These are phyloP conservation scores for Escallonia herrerae DNA, from an alignment of 129 eudicot species.

Conservation along the genomic window DNA sequence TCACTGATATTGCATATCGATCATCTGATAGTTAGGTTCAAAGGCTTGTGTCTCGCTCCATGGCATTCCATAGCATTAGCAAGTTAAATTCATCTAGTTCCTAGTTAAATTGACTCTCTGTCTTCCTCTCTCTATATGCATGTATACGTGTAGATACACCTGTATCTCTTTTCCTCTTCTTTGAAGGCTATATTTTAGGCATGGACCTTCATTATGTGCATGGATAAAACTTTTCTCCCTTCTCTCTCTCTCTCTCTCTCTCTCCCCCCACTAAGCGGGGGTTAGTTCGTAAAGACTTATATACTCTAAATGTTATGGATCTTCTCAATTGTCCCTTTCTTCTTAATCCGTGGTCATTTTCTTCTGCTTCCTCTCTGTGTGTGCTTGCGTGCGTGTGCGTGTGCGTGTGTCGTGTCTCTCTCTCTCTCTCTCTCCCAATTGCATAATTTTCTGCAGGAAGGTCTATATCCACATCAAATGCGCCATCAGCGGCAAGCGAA, in stretches of 20 bases:
- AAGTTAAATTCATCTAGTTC: no score
- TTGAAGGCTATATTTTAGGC: background rate
- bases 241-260: no score
- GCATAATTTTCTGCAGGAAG: slow-evolving; percentile 4
- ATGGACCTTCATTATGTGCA: background rate
- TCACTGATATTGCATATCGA: no score
- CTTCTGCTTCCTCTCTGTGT: background rate
- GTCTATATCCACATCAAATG: slow-evolving; percentile 4
- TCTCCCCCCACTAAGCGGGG: background rate
- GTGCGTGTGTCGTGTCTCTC: no score
- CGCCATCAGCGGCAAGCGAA: slow-evolving; percentile 6
- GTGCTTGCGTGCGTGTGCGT: no score
- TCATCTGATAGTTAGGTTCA: no score
- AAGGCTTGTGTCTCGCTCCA: no score
- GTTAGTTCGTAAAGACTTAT: background rate
- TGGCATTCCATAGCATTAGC: no score
- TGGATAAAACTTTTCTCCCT: background rate
- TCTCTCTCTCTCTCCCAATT: background rate
- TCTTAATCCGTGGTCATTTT: background rate
- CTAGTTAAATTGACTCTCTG: no score
- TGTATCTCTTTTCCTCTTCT: background rate
- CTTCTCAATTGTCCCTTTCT: background rate
- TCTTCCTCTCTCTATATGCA: no score
- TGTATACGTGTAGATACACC: no score
- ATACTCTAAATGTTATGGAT: background rate